Base-by-base conservation (phyloP, 2,329 filamentous ascomycete genomes). In the Colletotrichum agaves region DNA sequence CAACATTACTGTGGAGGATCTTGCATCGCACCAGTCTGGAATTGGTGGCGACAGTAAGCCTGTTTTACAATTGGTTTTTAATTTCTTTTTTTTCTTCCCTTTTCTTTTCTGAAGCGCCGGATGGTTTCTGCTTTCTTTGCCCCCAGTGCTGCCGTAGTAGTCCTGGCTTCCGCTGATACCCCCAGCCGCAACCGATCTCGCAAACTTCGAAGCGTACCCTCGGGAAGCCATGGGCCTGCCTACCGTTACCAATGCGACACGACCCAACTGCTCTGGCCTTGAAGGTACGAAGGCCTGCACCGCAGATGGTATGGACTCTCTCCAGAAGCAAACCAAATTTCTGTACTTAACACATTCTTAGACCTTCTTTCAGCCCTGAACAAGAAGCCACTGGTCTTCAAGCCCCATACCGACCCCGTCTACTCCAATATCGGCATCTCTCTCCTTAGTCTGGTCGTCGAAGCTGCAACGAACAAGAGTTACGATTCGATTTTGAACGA, bases 401-500 rank as follows among this genome's bases (percentile, higher is more conserved):
- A 49, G 13, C 72, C 73, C 0, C 69, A 70, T 23, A 65, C 69
- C 0, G 71, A 61, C 2, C 65, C 73, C 3, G 52, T 71, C 35
- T 74, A 74, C 53, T 71, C 72, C 59, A 74, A 74, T 17, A 61
- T 69, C 19, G 73, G 69, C n/a, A 73, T 66, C 41, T 61, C 69
- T 17, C 67, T 74, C 10, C 66, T 74, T 7, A 60, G 68, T 21
- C 71, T 73, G 49, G 67, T 71, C 2, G 35, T 74, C 4, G 73
- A 74, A 43, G 57, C 70, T 19, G 65, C 73, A 10, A 71, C 72
- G n/a, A 63, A 63, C 21, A 69, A 41, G 21, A 50, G 70, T 3
- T 73, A 72, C 41, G 61, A 65, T 2, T 47, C 61, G 3, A 43
- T 83, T 3, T 75, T 81, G 8, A 71, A 78, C 17, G 71, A 79